These are phyloP conservation scores for Ambispora gerdemannii DNA, from an alignment of 192 early-diverging fungal species.

Conservation along the genomic window DNA sequence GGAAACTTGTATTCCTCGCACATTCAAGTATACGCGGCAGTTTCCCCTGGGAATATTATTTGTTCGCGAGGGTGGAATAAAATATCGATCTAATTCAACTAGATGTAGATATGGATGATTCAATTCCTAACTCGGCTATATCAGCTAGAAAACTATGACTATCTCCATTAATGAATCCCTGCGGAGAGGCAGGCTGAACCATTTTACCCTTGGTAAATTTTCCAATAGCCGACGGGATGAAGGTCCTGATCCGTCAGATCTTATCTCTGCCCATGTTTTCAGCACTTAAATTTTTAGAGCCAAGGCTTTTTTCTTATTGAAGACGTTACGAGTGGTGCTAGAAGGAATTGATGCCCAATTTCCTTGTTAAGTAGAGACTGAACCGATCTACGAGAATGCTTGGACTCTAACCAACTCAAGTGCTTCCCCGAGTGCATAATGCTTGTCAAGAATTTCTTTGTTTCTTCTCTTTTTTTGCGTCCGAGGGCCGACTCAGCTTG, in stretches of 20 bases:
- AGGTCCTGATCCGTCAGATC: not conserved
- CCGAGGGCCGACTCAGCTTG: not conserved
- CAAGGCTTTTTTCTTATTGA: not conserved
- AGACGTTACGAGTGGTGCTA: not conserved
- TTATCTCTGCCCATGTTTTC: not conserved
- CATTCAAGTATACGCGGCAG: no score
- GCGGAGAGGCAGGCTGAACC: no score
- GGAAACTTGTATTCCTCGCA: no score
- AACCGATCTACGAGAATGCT: not conserved
- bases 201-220: not conserved
- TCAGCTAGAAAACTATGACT: no score
- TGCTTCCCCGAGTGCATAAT: conserved; percentile 8
- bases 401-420: not conserved
- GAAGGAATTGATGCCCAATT: not conserved
- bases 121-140: no score
- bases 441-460: conserved; percentile 11
- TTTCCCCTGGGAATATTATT: no score
- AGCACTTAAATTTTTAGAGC: not conserved
- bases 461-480: not conserved
- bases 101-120: no score
- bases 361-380: not conserved
- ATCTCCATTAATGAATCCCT: no score
- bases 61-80: no score
- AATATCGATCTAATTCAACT: no score
- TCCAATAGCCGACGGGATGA: not conserved